Percentiles rank a stretch among this genome's conserved stretches.
Conservation (phyloP, 164 flowering plant genomes). For the Tetrastigma voinierianum region DNA sequence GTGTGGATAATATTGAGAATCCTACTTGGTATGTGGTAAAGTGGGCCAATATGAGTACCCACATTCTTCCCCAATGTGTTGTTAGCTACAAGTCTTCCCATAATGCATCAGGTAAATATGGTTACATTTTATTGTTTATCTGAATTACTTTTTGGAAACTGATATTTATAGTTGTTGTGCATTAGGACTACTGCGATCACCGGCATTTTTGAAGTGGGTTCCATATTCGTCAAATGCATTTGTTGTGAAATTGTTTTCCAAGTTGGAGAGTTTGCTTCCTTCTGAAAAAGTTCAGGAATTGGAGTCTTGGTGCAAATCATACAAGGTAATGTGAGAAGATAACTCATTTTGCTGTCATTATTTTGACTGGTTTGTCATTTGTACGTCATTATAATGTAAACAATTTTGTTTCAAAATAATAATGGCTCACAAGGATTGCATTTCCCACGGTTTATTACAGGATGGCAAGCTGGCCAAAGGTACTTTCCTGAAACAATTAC, state of each 20-base stretch:
- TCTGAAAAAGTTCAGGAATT: constrained; percentile 16
- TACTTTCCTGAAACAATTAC: constrained; percentile 30
- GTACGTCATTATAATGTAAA: background rate
- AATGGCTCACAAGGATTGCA: background rate
- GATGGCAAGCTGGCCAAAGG: constrained; percentile 43
- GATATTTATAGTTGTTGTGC: background rate
- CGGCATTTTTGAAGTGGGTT: background rate
- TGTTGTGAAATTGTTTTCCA: constrained; percentile 25
- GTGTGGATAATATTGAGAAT: constrained; percentile 47
- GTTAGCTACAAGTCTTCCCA: constrained; percentile 43
- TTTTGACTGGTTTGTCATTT: too few relatives aligned
- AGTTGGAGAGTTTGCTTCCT: constrained; percentile 21
- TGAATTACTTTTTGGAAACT: background rate
- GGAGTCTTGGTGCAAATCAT: constrained; percentile 9
- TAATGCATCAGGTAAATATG: constrained; percentile 26
- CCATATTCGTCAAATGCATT: constrained; percentile 11
- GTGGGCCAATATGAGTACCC: constrained; percentile 48
- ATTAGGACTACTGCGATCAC: constrained; percentile 11
- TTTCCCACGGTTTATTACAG: constrained; percentile 19
- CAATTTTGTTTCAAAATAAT: background rate
- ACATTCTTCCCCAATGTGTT: constrained; percentile 57
- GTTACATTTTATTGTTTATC: background rate
- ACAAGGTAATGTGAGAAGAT: too few relatives aligned
- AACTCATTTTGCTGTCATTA: too few relatives aligned
- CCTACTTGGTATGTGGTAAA: constrained; percentile 56